Percentiles rank a stretch among this genome's conserved stretches.
phyloP scores from a whole-genome alignment of 1,284 basidiomycete genomes.

The Rhodotorula sp. region DNA sequence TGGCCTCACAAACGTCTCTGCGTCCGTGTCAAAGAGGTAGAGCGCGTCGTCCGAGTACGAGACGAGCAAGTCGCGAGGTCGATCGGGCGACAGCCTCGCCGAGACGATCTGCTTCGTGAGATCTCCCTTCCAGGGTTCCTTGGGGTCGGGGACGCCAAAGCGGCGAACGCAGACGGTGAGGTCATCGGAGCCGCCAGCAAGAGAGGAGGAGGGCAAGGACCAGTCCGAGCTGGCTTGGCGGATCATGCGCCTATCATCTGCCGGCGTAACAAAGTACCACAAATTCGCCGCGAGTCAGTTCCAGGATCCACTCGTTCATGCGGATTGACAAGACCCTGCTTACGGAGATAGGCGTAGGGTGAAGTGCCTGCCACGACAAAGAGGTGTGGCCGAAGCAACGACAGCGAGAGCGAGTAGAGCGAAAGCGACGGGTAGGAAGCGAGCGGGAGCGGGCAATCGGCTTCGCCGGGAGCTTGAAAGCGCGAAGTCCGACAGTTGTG shows the following conservation, averaged over 20 bases:
- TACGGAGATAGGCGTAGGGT: constrained; percentile 69
- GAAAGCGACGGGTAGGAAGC: constrained; percentile 50
- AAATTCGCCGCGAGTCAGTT: too few species aligned
- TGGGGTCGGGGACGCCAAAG: constrained; percentile 61
- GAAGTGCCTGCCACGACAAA: constrained; percentile 54
- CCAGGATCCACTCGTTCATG: not conserved
- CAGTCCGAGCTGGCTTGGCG: constrained; percentile 64
- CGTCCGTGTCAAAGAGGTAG: constrained; percentile 47
- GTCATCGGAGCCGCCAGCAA: constrained; percentile 48
- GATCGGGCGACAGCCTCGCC: constrained; percentile 44
- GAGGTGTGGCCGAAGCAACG: constrained; percentile 52
- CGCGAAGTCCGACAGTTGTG: constrained; percentile 58
- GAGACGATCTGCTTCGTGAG: constrained; percentile 45
- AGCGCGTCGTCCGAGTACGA: constrained; percentile 45
- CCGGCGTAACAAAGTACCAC: too few species aligned
- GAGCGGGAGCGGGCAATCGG: constrained; percentile 62
- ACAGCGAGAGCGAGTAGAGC: constrained; percentile 54
- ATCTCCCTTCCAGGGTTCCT: constrained; percentile 6
- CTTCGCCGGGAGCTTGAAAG: not conserved
- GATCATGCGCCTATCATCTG: constrained; percentile 72
- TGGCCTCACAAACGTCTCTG: constrained; percentile 30
- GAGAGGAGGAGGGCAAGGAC: constrained; percentile 54
- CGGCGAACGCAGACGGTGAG: constrained; percentile 77
- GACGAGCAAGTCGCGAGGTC: constrained; percentile 45
- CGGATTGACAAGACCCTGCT: not conserved